Base-by-base conservation (phyloP, 2,329 filamentous ascomycete genomes). In the Penicillium griseofulvum region DNA sequence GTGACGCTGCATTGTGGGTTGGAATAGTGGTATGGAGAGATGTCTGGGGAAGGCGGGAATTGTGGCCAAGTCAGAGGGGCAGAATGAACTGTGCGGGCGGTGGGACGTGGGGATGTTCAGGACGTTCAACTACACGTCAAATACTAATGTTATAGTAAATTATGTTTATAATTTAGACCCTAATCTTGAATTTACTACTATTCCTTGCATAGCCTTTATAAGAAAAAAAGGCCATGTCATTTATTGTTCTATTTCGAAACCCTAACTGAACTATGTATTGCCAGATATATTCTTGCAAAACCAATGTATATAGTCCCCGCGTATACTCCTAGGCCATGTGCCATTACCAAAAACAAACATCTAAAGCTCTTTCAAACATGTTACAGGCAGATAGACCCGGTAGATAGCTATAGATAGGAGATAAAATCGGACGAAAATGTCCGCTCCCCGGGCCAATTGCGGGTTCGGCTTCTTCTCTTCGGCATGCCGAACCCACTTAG, bases 1-100 rank as follows among this genome's bases (percentile, higher is more conserved):
- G 79, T 94, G 75, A 60, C 73, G 87, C 42, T 90, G 89, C 91
- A 95, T 94, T 63, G 60, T 77, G 62, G 28, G 16, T 33, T 50
- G 28, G 11, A 44, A 17, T 17, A 34, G 37, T 44, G 31, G 44
- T 37, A 48, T 46, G 38, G 41, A 42, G 49, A 49, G 52, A 50
- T 47, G 53, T 60, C 51, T 49, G 56, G 52, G 56, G 49, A 57
- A 56, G 54, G 55, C 60, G 60, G 60, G 60, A 62, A 62, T 58
- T 62, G 61, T 60, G 61, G 61, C 52, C 52, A 59, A 55, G 54
- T 59, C 31, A 49, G 46, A 54, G 47, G 46, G 55, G 60, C 47
- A 55, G 52, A 55, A 59, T 55, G 38, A 48, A 41, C 39, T 47
- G 57, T 61, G 59, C 51, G 57, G 59, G 55, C 51, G 49, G 57